A percentile compares a stretch with the other conserved stretches of the same genome.
Evolutionary conservation across 768 basidiomycete genomes (phyloP).

Genomic region (Dentipellis fragilis): DNA sequence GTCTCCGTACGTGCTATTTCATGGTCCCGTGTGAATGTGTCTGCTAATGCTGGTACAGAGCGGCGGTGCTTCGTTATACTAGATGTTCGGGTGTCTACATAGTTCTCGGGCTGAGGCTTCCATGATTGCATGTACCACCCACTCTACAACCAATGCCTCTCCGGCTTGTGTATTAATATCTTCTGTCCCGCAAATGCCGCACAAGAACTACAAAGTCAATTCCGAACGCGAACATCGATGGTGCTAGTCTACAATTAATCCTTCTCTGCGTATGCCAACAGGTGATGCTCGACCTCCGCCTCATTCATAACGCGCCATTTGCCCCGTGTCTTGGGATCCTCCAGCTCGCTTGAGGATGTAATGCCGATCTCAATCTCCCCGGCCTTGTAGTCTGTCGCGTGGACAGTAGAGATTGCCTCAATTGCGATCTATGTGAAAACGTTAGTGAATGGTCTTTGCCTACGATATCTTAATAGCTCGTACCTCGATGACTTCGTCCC

Average conservation of each 20-base stretch:
- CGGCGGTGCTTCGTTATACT: conserved; percentile 39
- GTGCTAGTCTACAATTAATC: conserved; percentile 38
- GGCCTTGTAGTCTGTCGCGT: conserved; percentile 93
- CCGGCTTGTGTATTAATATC: no score
- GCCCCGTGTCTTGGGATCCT: conserved; percentile 61
- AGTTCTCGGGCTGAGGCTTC: neutral
- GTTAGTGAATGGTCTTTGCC: neutral
- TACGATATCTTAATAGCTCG: conserved; percentile 13
- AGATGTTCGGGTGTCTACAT: neutral
- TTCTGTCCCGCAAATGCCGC: no score
- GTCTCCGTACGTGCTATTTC: conserved; percentile 39
- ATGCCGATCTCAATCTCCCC: conserved; percentile 96
- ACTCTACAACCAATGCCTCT: neutral
- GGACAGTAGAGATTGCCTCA: conserved; percentile 87
- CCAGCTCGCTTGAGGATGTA: conserved; percentile 67
- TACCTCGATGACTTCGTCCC: conserved; percentile 86
- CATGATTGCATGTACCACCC: neutral
- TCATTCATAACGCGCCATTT: conserved; percentile 73
- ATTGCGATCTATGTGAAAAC: conserved; percentile 66
- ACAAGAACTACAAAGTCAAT: no score
- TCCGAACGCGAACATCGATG: no score
- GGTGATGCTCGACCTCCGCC: conserved; percentile 66
- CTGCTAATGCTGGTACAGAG: conserved; percentile 30
- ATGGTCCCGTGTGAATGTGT: neutral
- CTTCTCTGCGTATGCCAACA: conserved; percentile 84